A percentile compares a stretch with the other conserved stretches of the same genome.
phyloP scores from a whole-genome alignment of 1,284 basidiomycete species.

The Singerocomus rubriflavus region DNA sequence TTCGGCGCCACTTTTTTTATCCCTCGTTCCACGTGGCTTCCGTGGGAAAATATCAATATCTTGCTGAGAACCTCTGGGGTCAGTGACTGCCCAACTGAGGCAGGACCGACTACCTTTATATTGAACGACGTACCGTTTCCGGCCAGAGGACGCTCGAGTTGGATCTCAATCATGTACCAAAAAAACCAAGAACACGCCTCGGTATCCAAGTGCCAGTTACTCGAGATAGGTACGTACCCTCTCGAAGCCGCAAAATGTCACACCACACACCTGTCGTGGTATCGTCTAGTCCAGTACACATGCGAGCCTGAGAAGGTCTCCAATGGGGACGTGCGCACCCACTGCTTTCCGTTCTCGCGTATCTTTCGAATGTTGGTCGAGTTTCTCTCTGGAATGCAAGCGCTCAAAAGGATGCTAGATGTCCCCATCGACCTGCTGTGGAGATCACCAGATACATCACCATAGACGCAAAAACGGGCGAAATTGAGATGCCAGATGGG shows the following conservation, averaged over 20 bases:
- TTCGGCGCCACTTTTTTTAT: constrained; percentile 38
- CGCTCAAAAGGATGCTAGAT: constrained; percentile 43
- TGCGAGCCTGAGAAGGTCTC: constrained; percentile 45
- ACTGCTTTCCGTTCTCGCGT: constrained; percentile 69
- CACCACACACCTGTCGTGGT: constrained; percentile 4
- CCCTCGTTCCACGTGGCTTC: constrained; percentile 25
- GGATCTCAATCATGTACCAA: constrained; percentile 9
- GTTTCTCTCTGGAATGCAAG: neutral
- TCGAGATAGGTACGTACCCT: constrained; percentile 48
- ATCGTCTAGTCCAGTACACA: constrained; percentile 47
- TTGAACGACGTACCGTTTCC: neutral
- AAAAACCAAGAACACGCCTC: neutral
- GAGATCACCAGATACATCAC: constrained; percentile 63
- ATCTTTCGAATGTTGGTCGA: constrained; percentile 64
- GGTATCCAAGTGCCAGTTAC: constrained; percentile 47
- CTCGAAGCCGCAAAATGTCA: constrained; percentile 2
- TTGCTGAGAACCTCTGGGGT: constrained; percentile 6
- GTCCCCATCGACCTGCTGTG: constrained; percentile 57
- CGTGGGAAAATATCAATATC: no score
- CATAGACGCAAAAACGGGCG: constrained; percentile 60
- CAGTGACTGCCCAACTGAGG: neutral
- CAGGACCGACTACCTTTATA: neutral
- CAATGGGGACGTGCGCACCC: constrained; percentile 37
- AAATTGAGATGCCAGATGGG: constrained; percentile 52
- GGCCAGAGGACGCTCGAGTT: neutral